Evolutionary conservation across 495 filamentous ascomycete species (phyloP), one percentile per base, ranked within the genome.

Genomic region (Penicillium dipodomyicola): DNA sequence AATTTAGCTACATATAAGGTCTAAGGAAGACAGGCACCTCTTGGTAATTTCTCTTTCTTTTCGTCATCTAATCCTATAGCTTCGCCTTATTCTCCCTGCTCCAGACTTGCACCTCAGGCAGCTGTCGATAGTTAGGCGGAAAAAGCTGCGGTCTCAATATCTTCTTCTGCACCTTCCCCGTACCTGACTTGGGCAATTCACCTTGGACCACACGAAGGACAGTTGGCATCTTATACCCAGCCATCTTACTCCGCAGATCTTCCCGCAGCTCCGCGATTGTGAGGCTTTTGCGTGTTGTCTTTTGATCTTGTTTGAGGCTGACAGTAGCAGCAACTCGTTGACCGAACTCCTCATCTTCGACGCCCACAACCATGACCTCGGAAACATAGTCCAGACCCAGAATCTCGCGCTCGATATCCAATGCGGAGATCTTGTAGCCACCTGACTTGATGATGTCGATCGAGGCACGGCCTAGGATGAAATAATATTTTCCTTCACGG

Each of bases 91-190:
- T 56, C 7, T 49, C 22, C 22, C 50, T 67, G n/a, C 37, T 58
- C 78, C 76, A 80, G 0, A 70, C 61, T 49, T 79, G 75, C n/a
- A 80, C 70, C 14, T 74, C 68, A 9, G 58, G 46, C 49, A 65
- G 50, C 9, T 62, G 50, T 19, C 44, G 22, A 56, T 75, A 81
- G 23, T 70, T 64, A 2, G 49, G 14, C 0, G 77, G 75, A 51
- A 81, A 81, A 56, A 75, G 76, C 25, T 62, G 40, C 10, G 77
- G 76, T 5, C 77, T 75, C 22, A 81, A 58, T 4, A 76, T 69
- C 62, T 77, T 80, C 70, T 81, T 81, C 61, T 77, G 71, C 10
- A 81, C 77, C 53, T 81, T 81, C 4, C 75, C 77, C 0, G 75
- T 79, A 5, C 63, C 74, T 8, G 72, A 72, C 52, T 80, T 81